Conservation (phyloP, 2,329 filamentous ascomycete species). For the Phialophora expanda region DNA sequence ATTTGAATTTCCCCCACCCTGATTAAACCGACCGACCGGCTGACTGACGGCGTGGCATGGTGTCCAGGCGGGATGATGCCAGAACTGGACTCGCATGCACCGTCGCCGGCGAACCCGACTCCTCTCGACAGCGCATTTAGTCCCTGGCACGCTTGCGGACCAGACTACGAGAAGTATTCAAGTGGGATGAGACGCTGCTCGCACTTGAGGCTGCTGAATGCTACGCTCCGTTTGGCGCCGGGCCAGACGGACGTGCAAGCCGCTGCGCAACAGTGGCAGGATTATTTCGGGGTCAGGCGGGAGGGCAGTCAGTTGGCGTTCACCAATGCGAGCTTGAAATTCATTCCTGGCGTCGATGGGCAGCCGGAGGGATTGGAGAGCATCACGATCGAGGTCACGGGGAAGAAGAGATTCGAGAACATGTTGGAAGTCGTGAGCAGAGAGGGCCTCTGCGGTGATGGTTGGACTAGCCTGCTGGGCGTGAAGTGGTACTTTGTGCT, state of each 20-base stretch:
- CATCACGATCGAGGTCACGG: conserved; percentile 49
- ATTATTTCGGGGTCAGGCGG: conserved; percentile 45
- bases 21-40: background rate
- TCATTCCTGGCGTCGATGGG: conserved; percentile 45
- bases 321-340: conserved; percentile 46
- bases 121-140: conserved; percentile 49
- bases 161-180: conserved; percentile 45
- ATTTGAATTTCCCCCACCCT: too few species aligned
- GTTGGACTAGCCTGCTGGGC: conserved; percentile 48
- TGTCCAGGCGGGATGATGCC: conserved; percentile 50
- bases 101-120: conserved; percentile 45
- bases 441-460: conserved; percentile 43
- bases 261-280: conserved; percentile 50
- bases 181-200: conserved; percentile 46
- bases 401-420: conserved; percentile 41
- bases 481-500: conserved; percentile 47
- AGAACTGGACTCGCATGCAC: conserved; percentile 50
- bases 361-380: conserved; percentile 47
- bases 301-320: conserved; percentile 40
- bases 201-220: conserved; percentile 47
- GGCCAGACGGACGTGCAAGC: conserved; percentile 47
- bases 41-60: background rate
- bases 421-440: conserved; percentile 44
- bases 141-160: conserved; percentile 54
- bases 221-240: conserved; percentile 46